Percentiles rank a stretch among this genome's conserved stretches.
phyloP scores from a whole-genome alignment of 176 grass and related monocot species.

The Carex kokanica region DNA sequence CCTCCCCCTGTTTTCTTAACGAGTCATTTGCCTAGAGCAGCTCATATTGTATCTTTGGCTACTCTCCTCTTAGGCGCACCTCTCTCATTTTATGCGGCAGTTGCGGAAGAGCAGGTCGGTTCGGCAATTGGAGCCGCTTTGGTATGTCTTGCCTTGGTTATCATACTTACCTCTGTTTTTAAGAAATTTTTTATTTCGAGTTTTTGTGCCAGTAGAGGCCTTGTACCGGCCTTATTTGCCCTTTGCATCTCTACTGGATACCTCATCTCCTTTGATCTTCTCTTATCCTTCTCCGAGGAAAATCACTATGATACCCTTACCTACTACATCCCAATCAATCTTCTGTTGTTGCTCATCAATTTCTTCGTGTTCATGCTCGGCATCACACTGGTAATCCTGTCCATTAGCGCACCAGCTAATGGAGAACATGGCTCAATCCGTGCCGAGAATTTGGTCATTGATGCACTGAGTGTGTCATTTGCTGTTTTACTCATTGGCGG shows the following conservation, averaged over 20 bases:
- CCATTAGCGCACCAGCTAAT: no score
- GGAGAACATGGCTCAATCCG: no score
- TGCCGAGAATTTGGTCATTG: no score
- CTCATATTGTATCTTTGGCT: background rate
- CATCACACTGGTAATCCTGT: no score
- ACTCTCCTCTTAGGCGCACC: background rate
- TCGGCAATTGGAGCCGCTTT: background rate
- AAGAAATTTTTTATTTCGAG: background rate
- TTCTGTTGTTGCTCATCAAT: no score
- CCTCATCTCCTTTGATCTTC: background rate
- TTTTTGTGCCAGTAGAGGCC: background rate
- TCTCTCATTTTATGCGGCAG: background rate
- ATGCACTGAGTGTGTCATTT: no score
- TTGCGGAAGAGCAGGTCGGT: background rate
- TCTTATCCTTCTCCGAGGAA: background rate
- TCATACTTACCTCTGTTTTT: background rate
- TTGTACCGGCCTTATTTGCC: background rate
- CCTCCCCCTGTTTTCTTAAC: background rate
- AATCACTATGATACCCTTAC: no score
- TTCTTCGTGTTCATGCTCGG: no score
- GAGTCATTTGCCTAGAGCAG: background rate
- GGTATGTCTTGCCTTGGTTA: background rate
- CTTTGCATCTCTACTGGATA: background rate
- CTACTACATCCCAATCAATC: no score
- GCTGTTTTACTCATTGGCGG: no score